phyloP scores from a whole-genome alignment of 2,329 filamentous ascomycete genomes.

The Alternaria metachromatica region DNA sequence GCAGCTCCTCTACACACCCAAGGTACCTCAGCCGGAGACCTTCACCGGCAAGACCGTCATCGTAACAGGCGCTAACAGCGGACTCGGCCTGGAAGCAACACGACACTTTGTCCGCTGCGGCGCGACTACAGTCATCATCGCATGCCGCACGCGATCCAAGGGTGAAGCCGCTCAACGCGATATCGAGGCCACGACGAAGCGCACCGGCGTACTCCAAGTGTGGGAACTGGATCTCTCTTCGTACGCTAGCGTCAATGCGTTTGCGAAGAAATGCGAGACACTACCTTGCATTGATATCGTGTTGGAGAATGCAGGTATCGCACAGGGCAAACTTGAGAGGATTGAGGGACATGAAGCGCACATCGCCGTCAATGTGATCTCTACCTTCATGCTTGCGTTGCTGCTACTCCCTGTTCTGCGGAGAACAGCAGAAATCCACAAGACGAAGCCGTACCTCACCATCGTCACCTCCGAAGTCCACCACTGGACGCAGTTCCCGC shows the following conservation, averaged over 20 bases:
- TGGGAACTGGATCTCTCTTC: constrained; percentile 53
- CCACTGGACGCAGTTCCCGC: constrained; percentile 24
- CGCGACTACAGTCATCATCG: constrained; percentile 50
- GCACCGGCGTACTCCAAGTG: constrained; percentile 48
- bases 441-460: constrained; percentile 13
- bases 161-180: constrained; percentile 49
- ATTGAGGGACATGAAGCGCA: constrained; percentile 30
- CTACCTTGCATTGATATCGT: constrained; percentile 34
- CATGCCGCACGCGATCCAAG: constrained; percentile 49
- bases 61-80: constrained; percentile 56
- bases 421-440: constrained; percentile 6
- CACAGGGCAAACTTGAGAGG: constrained; percentile 25
- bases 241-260: constrained; percentile 46
- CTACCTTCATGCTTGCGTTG: constrained; percentile 40
- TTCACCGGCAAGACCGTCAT: constrained; percentile 47
- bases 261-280: constrained; percentile 32
- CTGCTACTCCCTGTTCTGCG: constrained; percentile 27
- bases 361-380: constrained; percentile 46
- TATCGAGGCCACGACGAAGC: constrained; percentile 44
- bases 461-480: constrained; percentile 38
- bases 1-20: constrained; percentile 3
- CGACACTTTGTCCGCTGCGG: constrained; percentile 49
- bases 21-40: not conserved
- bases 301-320: constrained; percentile 46
- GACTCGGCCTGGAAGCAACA: constrained; percentile 38